Evolutionary conservation across 495 filamentous ascomycete species (phyloP), one percentile per base, ranked within the genome.

Genomic region (Tuber umbilicatum): DNA sequence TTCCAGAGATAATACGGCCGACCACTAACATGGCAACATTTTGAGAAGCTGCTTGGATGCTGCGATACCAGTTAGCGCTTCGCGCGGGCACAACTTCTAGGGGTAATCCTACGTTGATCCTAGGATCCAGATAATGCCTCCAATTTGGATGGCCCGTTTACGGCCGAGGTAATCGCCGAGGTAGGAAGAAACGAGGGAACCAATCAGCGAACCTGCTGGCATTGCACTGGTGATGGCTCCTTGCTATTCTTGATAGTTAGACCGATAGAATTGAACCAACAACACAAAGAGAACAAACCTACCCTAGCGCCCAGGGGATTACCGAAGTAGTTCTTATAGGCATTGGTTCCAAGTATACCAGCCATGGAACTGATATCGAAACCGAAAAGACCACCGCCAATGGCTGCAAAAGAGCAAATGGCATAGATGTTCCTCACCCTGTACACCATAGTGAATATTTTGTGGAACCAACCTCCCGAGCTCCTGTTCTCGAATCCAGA

Each of bases 321-420:
- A 73, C 83, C 75, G 83, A 90, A 91, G 81, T 90, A 90, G 70
- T 85, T 84, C 83, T 86, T 88, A 84, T 90, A 91, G 19, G 87
- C 87, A 73, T 85, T 81, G 7, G 87, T 90, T 17, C 87, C 90
- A 37, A 90, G 83, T 78, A 91, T 89, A 72, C 89, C 90, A 71
- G 87, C 88, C 90, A 92, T 91, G 60, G 87, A 89, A 47, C 86
- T 87, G 80, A 92, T 92, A 82, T 92, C 90, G 83, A 91, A 92
- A 81, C 90, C 90, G 81, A 92, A 92, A 43, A 73, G 76, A 38
- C 83, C 85, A 81, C 81, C 81, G 87, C 89, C 89, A 76, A 90
- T 89, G 81, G 89, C 87, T 79, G 89, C 88, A 80, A 91, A 90
- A 70, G 79, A 82, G 83, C 89, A 91, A 80, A 90, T 90, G 71